phyloP scores from a whole-genome alignment of 1,284 basidiomycete genomes.

The Schizophyllum commune region DNA sequence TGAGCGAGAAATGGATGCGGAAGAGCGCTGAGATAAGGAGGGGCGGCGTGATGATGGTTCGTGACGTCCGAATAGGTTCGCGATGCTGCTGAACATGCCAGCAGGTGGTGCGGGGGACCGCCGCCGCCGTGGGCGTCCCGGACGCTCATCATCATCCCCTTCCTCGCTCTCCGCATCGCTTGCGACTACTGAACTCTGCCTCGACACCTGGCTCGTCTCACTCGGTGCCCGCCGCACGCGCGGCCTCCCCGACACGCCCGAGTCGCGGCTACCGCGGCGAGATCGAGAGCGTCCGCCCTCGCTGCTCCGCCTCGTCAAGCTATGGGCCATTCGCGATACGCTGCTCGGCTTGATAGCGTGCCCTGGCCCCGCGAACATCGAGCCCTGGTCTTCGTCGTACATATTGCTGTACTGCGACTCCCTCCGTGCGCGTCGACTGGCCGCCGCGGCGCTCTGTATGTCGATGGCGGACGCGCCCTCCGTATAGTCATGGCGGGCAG shows the following conservation, averaged over 20 bases:
- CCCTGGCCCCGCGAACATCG: conserved; percentile 73
- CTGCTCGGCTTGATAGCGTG: conserved; percentile 67
- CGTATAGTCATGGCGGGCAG: conserved; percentile 56
- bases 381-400: conserved; percentile 50
- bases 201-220: conserved; percentile 38
- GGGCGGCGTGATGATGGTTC: conserved; percentile 39
- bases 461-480: conserved; percentile 75
- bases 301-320: conserved; percentile 49
- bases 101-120: conserved; percentile 33
- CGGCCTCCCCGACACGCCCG: conserved; percentile 21
- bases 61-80: conserved; percentile 58
- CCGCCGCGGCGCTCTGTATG: conserved; percentile 50
- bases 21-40: conserved; percentile 51
- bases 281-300: conserved; percentile 41
- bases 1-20: conserved; percentile 38
- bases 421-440: conserved; percentile 42
- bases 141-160: conserved; percentile 20
- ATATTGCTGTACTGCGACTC: conserved; percentile 55
- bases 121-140: conserved; percentile 17
- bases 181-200: conserved; percentile 23
- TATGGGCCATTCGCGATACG: conserved; percentile 66
- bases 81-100: conserved; percentile 61
- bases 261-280: conserved; percentile 47
- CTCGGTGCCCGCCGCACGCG: conserved; percentile 35
- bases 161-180: conserved; percentile 15